phyloP scores from a whole-genome alignment of 78 protist species.

The Cavenderia fasciculata region DNA sequence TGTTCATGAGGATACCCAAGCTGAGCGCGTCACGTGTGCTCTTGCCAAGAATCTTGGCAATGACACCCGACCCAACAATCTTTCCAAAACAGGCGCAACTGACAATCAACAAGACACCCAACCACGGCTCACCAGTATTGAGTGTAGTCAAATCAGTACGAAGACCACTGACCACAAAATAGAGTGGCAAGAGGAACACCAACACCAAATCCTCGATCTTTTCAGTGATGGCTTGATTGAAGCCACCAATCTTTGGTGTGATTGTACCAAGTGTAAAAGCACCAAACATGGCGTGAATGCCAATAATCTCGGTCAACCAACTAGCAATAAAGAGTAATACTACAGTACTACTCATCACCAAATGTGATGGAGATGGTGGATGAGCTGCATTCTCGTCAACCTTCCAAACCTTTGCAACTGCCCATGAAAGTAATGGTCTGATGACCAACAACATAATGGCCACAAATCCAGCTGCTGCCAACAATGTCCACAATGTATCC shows the following conservation, averaged over 20 bases:
- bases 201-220: slow-evolving; percentile 71
- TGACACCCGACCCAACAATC: slow-evolving; percentile 29
- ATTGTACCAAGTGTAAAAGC: slow-evolving; percentile 74
- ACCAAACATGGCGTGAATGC: slow-evolving; percentile 87
- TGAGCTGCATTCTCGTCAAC: slow-evolving; percentile 17
- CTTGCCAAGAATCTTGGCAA: slow-evolving; percentile 10
- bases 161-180: slow-evolving; percentile 78
- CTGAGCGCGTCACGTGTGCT: slow-evolving; percentile 50
- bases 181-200: slow-evolving; percentile 82
- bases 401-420: background rate
- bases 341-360: slow-evolving; percentile 17
- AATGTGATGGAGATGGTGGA: slow-evolving; percentile 45
- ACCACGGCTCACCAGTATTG: slow-evolving; percentile 50
- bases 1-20: slow-evolving; percentile 83
- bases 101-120: slow-evolving; percentile 51
- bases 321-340: slow-evolving; percentile 22
- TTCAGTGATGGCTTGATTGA: slow-evolving; percentile 71
- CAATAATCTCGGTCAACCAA: slow-evolving; percentile 73
- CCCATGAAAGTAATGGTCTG: slow-evolving; percentile 6
- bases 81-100: slow-evolving; percentile 71
- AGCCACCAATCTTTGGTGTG: slow-evolving; percentile 53
- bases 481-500: slow-evolving; percentile 63
- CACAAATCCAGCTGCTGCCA: slow-evolving; percentile 21
- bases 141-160: slow-evolving; percentile 63
- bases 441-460: slow-evolving; percentile 27